Evolutionary conservation across 1,284 basidiomycete genomes (phyloP).

Genomic region (Somion occarium): DNA sequence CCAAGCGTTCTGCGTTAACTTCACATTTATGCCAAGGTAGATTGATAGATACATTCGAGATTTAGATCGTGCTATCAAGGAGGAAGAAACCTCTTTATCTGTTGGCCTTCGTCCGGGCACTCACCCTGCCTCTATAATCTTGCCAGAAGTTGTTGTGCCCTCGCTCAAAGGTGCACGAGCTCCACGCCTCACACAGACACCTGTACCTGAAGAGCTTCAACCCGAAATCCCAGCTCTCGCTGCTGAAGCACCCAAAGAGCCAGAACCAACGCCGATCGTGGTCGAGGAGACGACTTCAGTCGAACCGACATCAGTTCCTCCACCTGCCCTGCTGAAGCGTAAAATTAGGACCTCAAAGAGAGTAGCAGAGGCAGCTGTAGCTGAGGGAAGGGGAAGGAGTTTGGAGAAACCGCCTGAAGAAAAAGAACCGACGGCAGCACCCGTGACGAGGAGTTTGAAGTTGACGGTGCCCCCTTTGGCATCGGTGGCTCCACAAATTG

Average conservation of each 20-base stretch:
- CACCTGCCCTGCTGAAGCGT: no score
- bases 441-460: constrained; percentile 14
- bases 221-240: constrained; percentile 6
- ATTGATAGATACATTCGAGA: constrained; percentile 70
- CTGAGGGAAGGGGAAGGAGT: neutral
- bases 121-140: constrained; percentile 47
- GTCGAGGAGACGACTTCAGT: neutral
- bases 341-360: no score
- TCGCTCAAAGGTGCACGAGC: constrained; percentile 36
- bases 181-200: constrained; percentile 37
- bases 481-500: constrained; percentile 6
- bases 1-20: neutral
- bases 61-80: constrained; percentile 68
- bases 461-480: constrained; percentile 25
- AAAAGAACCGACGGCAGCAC: neutral
- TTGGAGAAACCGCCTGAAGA: neutral
- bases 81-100: constrained; percentile 60
- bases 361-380: neutral
- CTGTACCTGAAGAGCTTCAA: constrained; percentile 25
- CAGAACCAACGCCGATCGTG: constrained; percentile 15
- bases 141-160: constrained; percentile 56
- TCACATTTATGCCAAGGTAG: constrained; percentile 25
- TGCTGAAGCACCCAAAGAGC: constrained; percentile 17
- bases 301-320: no score
- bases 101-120: constrained; percentile 49